Base-by-base conservation (phyloP, 805 yeast genomes). In the Nakazawaea laoshanensis region DNA sequence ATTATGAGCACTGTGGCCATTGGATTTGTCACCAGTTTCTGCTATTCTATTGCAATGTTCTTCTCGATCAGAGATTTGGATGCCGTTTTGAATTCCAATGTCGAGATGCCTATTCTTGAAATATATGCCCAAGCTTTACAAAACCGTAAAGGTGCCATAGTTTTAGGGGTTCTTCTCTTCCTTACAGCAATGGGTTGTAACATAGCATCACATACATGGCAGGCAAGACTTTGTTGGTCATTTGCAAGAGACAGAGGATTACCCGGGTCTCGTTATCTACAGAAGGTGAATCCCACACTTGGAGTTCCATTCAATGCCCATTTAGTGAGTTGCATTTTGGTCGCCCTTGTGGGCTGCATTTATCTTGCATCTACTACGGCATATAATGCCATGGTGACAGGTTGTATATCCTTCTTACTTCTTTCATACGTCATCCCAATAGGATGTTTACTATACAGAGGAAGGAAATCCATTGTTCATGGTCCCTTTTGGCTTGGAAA, bases 401-500 rank as follows among this genome's bases (percentile, higher is more conserved):
- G 77, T 4, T 70, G 81, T 49, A 68, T 76, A 42, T 65, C 70
- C 5, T 74, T 78, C 46, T 54, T 77, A 38, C 57, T 74, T 27
- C 44, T 77, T 26, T 71, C 81, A 4, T 78, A 78, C 49, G 45
- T 66, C 10, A 65, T 78, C 24, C 84, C 84, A 13, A 59, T 65
- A 13, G 45, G 55, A 4, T 74, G 70, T 43, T 52, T 70, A 33
- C 50, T 74, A 32, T 40, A 47, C 39, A 63, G 53, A 42, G 78
- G 74, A 19, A 65, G 78, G 59, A 57, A 57, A 45, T 65, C 55
- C 38, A 70, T 74, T 40, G 57, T 49, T 40, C 77, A 64, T 48
- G 86, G 86, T 26, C 84, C 81, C 23, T 77, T 74, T 53, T 77
- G 85, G 81, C 46, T 69, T 33, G 81, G 82, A 4, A 58, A 60